Evolutionary conservation across 345 rosid genomes (phyloP).

Genomic region (Arabidopsis arenosa): DNA sequence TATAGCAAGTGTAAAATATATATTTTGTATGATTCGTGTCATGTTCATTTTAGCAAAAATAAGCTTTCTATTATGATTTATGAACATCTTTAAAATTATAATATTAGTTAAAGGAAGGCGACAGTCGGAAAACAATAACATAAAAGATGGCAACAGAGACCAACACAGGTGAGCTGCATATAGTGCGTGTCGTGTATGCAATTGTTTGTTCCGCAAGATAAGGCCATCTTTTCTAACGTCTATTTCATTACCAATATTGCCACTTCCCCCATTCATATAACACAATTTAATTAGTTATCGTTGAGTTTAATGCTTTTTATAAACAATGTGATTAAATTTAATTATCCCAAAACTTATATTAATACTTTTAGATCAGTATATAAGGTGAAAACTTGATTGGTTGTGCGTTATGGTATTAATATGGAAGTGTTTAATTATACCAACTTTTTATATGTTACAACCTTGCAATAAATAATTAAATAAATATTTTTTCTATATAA

Average conservation of each 20-base stretch:
- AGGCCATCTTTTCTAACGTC: slow-evolving; percentile 31
- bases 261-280: slow-evolving; percentile 21
- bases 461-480: no score
- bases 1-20: background rate
- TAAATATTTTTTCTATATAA: background rate
- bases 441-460: background rate
- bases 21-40: background rate
- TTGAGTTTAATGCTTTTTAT: background rate
- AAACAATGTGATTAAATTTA: background rate
- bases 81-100: background rate
- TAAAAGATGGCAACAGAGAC: slow-evolving; percentile 47
- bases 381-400: no score
- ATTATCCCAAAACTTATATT: background rate
- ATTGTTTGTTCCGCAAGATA: slow-evolving; percentile 43
- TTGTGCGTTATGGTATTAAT: background rate
- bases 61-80: background rate
- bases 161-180: slow-evolving; percentile 44
- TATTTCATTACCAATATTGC: slow-evolving; percentile 37
- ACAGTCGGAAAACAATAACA: slow-evolving; percentile 16
- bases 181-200: slow-evolving; percentile 48
- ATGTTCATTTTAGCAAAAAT: background rate
- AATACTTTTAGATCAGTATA: background rate
- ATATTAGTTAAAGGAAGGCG: slow-evolving; percentile 30
- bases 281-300: background rate
- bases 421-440: background rate